These are phyloP conservation scores for Stachybotrys echinatus DNA, from an alignment of 2,329 filamentous ascomycete species.

Conservation along the genomic window DNA sequence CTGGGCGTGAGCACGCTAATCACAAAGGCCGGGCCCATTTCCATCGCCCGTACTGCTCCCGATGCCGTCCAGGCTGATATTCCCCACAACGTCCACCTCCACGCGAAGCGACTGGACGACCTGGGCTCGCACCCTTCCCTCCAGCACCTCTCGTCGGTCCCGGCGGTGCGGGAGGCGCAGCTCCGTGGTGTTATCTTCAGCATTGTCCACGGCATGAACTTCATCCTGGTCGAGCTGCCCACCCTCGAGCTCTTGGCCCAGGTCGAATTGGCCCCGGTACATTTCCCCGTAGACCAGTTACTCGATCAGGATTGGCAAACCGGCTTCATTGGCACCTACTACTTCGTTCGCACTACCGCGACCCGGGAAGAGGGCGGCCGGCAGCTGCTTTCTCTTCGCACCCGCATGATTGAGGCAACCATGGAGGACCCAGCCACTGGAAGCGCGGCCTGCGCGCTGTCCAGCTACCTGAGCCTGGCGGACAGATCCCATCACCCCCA, in stretches of 20 bases:
- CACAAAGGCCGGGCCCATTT: conserved; percentile 54
- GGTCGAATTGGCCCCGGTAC: conserved; percentile 24
- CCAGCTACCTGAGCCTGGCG: conserved; percentile 46
- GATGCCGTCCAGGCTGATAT: conserved; percentile 55
- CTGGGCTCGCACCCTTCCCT: conserved; percentile 14
- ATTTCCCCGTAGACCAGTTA: conserved; percentile 27
- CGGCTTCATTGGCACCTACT: conserved; percentile 51
- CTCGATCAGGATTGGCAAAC: conserved; percentile 51
- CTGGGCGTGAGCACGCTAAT: conserved; percentile 35
- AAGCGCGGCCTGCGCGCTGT: conserved; percentile 54
- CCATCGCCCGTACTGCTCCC: conserved; percentile 30
- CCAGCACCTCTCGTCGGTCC: conserved; percentile 20
- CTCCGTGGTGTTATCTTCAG: conserved; percentile 45
- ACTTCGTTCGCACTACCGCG: conserved; percentile 44
- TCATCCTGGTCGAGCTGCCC: conserved; percentile 59
- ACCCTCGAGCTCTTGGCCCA: conserved; percentile 51
- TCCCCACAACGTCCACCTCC: conserved; percentile 62
- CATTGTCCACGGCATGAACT: conserved; percentile 71
- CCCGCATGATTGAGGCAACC: conserved; percentile 52
- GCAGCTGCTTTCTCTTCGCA: conserved; percentile 35
- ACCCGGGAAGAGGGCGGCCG: conserved; percentile 18
- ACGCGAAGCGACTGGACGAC: conserved; percentile 36
- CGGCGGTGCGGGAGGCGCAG: conserved; percentile 27
- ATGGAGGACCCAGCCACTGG: conserved; percentile 60
- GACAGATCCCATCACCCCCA: conserved; percentile 24